Evolutionary conservation across 352 stramenopile species (phyloP).

Genomic region (Globisporangium abappressorium): DNA sequence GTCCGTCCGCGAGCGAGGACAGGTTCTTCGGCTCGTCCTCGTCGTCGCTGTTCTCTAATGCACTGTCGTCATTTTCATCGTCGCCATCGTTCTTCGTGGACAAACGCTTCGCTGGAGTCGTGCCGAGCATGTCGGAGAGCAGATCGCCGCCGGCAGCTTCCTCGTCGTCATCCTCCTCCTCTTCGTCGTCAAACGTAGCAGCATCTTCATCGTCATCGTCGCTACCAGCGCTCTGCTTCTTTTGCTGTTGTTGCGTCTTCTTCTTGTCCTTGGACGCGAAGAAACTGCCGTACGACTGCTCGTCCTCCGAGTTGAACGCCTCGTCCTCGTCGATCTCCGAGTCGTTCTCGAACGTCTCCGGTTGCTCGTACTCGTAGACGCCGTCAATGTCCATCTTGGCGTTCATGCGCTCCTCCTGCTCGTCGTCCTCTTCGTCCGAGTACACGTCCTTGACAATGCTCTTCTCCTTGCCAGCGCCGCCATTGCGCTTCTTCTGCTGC

Average conservation of each 20-base stretch:
- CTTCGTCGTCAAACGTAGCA: constrained; percentile 21
- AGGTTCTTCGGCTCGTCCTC: constrained; percentile 43
- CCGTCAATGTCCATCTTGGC: constrained; percentile 71
- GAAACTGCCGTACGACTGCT: constrained; percentile 85
- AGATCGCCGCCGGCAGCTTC: constrained; percentile 62
- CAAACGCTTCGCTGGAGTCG: constrained; percentile 44
- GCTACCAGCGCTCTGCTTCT: constrained; percentile 14
- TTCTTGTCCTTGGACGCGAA: constrained; percentile 40
- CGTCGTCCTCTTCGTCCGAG: constrained; percentile 76
- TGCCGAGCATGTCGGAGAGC: constrained; percentile 72
- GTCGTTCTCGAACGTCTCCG: constrained; percentile 81
- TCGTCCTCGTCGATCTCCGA: constrained; percentile 93
- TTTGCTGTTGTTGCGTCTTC: constrained; percentile 18
- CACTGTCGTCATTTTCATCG: constrained; percentile 21
- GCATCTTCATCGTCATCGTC: constrained; percentile 29
- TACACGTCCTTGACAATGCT: constrained; percentile 60
- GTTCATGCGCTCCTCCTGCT: constrained; percentile 61
- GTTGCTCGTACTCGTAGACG: constrained; percentile 82
- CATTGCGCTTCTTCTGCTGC: constrained; percentile 15
- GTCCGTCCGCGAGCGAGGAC: constrained; percentile 41
- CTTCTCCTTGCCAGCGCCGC: constrained; percentile 20
- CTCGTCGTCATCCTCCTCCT: constrained; percentile 37
- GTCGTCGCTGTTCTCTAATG: constrained; percentile 36
- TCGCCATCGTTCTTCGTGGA: constrained; percentile 41
- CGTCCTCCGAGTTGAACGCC: constrained; percentile 94